Base-by-base conservation (phyloP, 2,329 filamentous ascomycete species). In the Apiospora sp. region DNA sequence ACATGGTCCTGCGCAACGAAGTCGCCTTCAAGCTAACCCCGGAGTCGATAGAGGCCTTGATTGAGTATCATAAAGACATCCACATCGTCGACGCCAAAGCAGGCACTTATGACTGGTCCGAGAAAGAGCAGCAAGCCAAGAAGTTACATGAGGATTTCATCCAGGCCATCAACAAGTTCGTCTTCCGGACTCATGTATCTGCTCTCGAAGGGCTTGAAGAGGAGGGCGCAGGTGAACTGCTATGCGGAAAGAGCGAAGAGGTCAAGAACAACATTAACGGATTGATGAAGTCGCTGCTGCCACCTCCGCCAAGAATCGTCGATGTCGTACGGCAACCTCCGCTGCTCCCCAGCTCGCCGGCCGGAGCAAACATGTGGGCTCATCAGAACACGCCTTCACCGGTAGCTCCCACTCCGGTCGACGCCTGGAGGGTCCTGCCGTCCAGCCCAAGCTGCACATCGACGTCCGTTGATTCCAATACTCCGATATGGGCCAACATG, bases 1-100 rank as follows among this genome's bases (percentile, higher is more conserved):
- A 99, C 86, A 98, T 98, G 95, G 96, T 99, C 73, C 91, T 97
- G 79, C 93, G 95, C 84, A 96, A 97, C 82, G 96, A 98, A 86
- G 95, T 99, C 80, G 96, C 95, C 77, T 98, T 95, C 90, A 99
- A 99, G 89, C 90, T 99, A 80, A 98, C 95, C 34, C 90, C 92
- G 73, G 96, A 98, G 82, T 95, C 95, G 74, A 99, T 99, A 85
- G 95, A 98, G 80, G 86, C 93, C 70, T 90, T 99, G 76, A 92
- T 98, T 82, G 94, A 98, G 82, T 97, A 97, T 84, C 96, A 99
- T 89, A 95, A 96, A 87, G 94, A 98, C 76, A 90, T 98, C 78
- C 95, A 97, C 87, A 97, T 94, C 78, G 90, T 95, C 79, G 94
- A 99, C 82, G 92, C 94, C 79, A 94, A 94, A 77, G 94, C 95